Evolutionary conservation across 257 asterid genomes (phyloP).

Genomic region (Solanum chmielewskii): DNA sequence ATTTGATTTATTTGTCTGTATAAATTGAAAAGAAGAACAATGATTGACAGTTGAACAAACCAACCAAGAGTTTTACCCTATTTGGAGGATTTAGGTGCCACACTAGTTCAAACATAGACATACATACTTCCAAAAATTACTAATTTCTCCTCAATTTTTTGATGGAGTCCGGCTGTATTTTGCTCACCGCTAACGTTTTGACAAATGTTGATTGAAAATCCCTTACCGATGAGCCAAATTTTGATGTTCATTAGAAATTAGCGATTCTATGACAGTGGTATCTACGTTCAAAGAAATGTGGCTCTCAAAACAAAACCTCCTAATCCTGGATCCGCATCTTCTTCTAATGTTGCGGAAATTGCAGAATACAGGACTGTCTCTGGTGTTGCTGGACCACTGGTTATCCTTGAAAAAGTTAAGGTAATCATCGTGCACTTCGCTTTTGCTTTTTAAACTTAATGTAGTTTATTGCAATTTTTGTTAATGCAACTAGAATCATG

Average conservation of each 20-base stretch:
- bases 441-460: neutral
- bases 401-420: slow-evolving; percentile 98
- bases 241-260: neutral
- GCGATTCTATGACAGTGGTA: neutral
- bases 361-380: slow-evolving; percentile 98
- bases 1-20: neutral
- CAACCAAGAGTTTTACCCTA: neutral
- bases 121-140: neutral
- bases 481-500: neutral
- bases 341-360: neutral
- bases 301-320: neutral
- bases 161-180: neutral
- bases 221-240: neutral
- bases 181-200: neutral
- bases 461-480: neutral
- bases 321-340: neutral
- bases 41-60: neutral
- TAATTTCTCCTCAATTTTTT: neutral
- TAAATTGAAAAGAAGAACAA: neutral
- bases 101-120: neutral
- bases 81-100: neutral
- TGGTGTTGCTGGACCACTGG: slow-evolving; percentile 99
- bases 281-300: neutral
- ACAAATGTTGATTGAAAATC: neutral
- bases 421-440: slow-evolving; percentile 21